Percentiles rank a stretch among this genome's conserved stretches.
Conservation (phyloP, 2,329 filamentous ascomycete species). For the Coniella vitis region DNA sequence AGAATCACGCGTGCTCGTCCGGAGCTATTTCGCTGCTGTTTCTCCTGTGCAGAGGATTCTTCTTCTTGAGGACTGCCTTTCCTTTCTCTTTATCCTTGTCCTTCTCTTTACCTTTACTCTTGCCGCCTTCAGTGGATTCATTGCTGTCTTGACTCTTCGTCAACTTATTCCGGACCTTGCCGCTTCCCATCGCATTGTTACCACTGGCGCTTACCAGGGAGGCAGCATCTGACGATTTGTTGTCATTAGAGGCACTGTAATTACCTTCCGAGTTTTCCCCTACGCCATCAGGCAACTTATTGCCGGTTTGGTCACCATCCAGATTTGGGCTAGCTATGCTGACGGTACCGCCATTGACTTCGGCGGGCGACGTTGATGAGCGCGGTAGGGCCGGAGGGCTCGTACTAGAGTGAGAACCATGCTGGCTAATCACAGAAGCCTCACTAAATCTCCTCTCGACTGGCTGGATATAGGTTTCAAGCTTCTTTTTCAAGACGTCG, state of each 20-base stretch:
- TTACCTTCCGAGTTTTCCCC: slow-evolving; percentile 13
- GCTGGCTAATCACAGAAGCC: slow-evolving; percentile 11
- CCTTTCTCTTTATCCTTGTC: slow-evolving; percentile 14
- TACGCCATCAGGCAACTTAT: slow-evolving; percentile 13
- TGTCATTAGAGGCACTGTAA: slow-evolving; percentile 29
- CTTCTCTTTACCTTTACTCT: slow-evolving; percentile 13
- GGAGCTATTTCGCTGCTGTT: slow-evolving; percentile 10
- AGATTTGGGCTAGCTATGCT: slow-evolving; percentile 15
- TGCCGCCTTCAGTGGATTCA: slow-evolving; percentile 5
- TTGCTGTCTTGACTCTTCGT: slow-evolving; percentile 13
- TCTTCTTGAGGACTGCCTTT: slow-evolving; percentile 16
- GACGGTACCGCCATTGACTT: slow-evolving; percentile 16
- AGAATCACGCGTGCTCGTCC: slow-evolving; percentile 5
- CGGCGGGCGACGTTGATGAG: not conserved
- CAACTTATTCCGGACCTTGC: slow-evolving; percentile 17
- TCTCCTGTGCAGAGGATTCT: slow-evolving; percentile 25
- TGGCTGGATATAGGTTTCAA: slow-evolving; percentile 50
- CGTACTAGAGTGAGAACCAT: slow-evolving; percentile 10
- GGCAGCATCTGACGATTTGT: slow-evolving; percentile 24
- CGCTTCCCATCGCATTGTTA: slow-evolving; percentile 2
- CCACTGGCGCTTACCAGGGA: slow-evolving; percentile 20
- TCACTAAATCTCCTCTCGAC: slow-evolving; percentile 21
- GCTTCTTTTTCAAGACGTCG: slow-evolving; percentile 76
- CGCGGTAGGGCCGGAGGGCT: slow-evolving; percentile 15
- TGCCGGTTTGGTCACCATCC: slow-evolving; percentile 20